These are phyloP conservation scores for Aspergillus sclerotiicarbonarius DNA, from an alignment of 495 filamentous ascomycete species.

Conservation along the genomic window DNA sequence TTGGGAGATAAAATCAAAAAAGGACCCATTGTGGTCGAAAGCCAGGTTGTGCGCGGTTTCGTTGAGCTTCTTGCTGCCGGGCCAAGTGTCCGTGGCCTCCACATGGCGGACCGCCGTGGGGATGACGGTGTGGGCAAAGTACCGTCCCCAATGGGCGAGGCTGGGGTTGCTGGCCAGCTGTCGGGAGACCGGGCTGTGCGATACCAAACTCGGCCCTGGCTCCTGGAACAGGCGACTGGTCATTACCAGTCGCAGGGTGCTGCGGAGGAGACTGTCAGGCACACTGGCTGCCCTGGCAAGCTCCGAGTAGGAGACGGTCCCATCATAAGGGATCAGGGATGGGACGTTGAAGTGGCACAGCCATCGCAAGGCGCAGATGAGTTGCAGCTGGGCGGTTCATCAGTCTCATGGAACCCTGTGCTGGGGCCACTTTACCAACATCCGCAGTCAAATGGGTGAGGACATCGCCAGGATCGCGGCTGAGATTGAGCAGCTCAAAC, in stretches of 20 bases:
- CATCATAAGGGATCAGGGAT: not conserved
- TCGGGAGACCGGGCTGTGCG: slow-evolving; percentile 1
- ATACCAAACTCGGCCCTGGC: not conserved
- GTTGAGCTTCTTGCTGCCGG: not conserved
- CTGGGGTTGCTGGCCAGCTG: not conserved
- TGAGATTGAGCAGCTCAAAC: no score
- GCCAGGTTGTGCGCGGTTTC: slow-evolving; percentile 7
- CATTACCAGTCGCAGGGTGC: slow-evolving; percentile 6
- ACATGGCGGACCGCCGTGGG: not conserved
- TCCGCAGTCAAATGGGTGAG: no score
- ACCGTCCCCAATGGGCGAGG: slow-evolving; percentile 3
- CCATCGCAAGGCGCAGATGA: slow-evolving; percentile 8
- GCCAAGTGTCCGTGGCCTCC: not conserved
- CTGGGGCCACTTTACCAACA: no score
- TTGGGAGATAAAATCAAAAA: slow-evolving; percentile 4
- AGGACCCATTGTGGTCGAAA: slow-evolving; percentile 1
- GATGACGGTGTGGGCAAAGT: not conserved
- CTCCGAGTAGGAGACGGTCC: not conserved
- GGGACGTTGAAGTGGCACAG: slow-evolving; percentile 8
- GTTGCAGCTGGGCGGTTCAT: no score
- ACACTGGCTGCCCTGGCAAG: not conserved
- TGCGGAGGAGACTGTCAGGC: not conserved
- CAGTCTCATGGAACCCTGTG: no score
- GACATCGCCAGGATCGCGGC: no score
- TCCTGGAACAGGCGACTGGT: slow-evolving; percentile 8